Base-by-base conservation (phyloP, 2,329 filamentous ascomycete species). In the Nothomitra cinnamomea region DNA sequence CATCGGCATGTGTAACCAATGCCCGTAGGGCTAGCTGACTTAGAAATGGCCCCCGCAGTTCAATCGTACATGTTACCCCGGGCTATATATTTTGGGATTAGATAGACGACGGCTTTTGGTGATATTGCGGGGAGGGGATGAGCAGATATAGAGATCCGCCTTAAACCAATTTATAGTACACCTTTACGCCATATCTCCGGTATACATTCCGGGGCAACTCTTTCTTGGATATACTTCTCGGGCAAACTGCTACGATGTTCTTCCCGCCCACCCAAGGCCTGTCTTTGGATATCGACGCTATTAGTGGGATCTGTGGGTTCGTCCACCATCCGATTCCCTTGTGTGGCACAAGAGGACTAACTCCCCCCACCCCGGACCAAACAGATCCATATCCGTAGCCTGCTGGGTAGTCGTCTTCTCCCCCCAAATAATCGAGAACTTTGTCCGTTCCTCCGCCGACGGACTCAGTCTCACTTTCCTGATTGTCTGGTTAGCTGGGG, bases 321-420 rank as follows among this genome's bases (percentile, higher is more conserved):
- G 78, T 61, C 41, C 41, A n/a, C n/a, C n/a, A n/a, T n/a, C n/a
- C n/a, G n/a, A n/a, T n/a, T n/a, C n/a, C n/a, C n/a, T n/a, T n/a
- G n/a, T n/a, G n/a, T n/a, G n/a, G n/a, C n/a, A n/a, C n/a, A n/a
- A n/a, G n/a, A n/a, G n/a, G n/a, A n/a, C n/a, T n/a, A n/a, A n/a
- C n/a, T n/a, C n/a, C n/a, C n/a, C n/a, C n/a, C n/a, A n/a, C n/a
- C n/a, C n/a, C n/a, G n/a, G n/a, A n/a, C n/a, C n/a, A 35, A 61
- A 48, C 56, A 87, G 89, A 36, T 95, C 89, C 7, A 89, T 98
- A 60, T 95, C 87, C 47, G 95, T 98, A 64, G 89, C 89, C 51
- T 95, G 89, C 66, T 95, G 92, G 92, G 85, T 96, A 55, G 87
- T 96, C 36, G 92, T 98, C 55, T 98, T 95, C 71, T 92, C 87